phyloP scores from a whole-genome alignment of 2,329 filamentous ascomycete genomes.

The Fusarium ramigenum region DNA sequence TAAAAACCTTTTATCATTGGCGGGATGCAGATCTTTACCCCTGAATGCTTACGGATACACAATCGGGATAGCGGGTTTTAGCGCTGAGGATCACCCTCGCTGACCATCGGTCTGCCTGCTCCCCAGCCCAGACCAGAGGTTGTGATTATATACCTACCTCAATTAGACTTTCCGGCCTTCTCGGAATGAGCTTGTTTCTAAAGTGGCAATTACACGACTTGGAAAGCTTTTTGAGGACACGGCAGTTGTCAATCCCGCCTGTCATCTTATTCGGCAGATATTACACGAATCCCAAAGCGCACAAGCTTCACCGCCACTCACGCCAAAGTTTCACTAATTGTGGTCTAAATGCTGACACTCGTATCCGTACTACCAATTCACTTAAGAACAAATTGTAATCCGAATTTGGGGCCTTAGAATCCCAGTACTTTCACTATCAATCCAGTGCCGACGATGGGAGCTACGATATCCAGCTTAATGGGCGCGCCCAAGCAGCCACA shows the following conservation, averaged over 20 bases:
- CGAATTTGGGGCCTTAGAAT: too few species aligned
- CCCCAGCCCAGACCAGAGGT: background rate
- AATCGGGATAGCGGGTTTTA: background rate
- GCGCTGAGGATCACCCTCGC: background rate
- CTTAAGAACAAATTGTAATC: too few species aligned
- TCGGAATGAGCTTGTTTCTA: background rate
- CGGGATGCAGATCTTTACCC: background rate
- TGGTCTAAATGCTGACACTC: background rate
- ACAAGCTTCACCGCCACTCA: background rate
- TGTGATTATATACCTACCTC: background rate
- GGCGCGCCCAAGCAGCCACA: background rate
- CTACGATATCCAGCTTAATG: background rate
- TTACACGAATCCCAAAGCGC: background rate
- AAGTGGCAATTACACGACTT: background rate
- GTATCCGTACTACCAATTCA: background rate
- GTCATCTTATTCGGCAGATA: fast-evolving
- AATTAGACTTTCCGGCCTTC: background rate
- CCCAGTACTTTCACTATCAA: background rate
- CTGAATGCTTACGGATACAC: background rate
- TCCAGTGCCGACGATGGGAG: background rate
- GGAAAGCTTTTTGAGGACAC: too few species aligned
- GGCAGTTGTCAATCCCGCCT: background rate
- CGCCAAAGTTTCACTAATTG: background rate
- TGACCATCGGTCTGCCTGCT: background rate
- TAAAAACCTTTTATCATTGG: background rate